Evolutionary conservation across 768 basidiomycete species (phyloP), one percentile per base, ranked within the genome.

Genomic region (Cyclocybe aegerita): DNA sequence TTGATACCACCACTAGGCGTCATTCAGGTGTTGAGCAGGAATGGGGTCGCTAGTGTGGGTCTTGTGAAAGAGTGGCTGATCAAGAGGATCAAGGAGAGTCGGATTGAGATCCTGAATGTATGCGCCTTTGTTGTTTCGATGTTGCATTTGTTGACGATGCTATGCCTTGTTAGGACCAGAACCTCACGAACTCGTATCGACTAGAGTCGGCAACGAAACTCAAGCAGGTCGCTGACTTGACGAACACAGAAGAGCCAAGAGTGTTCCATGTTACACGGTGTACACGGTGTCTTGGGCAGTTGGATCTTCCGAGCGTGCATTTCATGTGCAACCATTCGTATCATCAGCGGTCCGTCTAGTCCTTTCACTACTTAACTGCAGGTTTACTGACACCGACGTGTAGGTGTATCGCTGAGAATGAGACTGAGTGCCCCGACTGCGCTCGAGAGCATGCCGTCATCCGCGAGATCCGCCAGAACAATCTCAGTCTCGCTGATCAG

Each of bases 251-350:
- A 15, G 80, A 85, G 46, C 90, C 97, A 0, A 80, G 83, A 14
- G 88, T 98, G 15, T 97, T 98, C 76, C 94, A 98, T 63, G 90
- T 96, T 53, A 95, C 94, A 7, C 78, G 93, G 37, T 98, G 97
- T 67, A 87, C 95, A 15, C 80, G 86, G 4, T 98, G 97, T 66
- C 80, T 85, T 11, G 91, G 87, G 1, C 91, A 90, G 59, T 81
- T 98, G 52, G 95, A 98, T 65, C 80, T 98, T 8, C 96, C 97
- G 0, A 88, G 83, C 56, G 78, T 98, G 5, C 95, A 98, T 67
- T 98, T 98, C 63, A 97, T 98, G 96, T 99, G 96, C 69, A 86
- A 88, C 60, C 97, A 98, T 65, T 93, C 91, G 53, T 98, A 92
- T 72, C 97, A 99, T 65, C 93, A 96, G 64, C 78, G 94, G 92